Evolutionary conservation across 306 rosid genomes (phyloP), one percentile per base, ranked within the genome.

Genomic region (Alnus glutinosa): DNA sequence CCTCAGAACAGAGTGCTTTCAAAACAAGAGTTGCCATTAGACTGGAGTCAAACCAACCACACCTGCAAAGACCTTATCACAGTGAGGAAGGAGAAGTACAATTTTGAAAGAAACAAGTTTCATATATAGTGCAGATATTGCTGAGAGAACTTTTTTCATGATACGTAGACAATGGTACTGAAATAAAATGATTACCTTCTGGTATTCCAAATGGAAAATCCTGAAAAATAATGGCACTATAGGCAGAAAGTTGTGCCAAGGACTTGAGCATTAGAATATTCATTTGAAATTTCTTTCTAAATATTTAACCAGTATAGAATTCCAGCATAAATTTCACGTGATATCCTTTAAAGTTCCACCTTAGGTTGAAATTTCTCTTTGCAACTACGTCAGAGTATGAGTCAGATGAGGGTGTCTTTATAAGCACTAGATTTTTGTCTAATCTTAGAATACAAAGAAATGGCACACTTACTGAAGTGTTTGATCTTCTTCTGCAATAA

Each of bases 1-100:
- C 67, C 55, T 75, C 74, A 79, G 55, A 61, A 75, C 78, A 13
- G 75, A 57, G 71, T 63, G 79, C 75, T 80, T 19, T 83, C 11
- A 9, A 75, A 66, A 69, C 80, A 46, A 55, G 49, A 15, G 54
- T 42, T 47, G 73, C 46, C 61, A 69, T 84, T 73, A 92, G 73
- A 85, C 46, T 2, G 94, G 97, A 23, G 97, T 93, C 87, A 89
- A 75, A 59, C 97, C 97, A 78, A 90, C 91, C 42, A 89, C 97
- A 15, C 94, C 97, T 92, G 86, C 83, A 80, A 51, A 55, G 52
- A 72, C 75, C 11, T 49, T 55, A 71, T 46, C 52, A 78, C 0
- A 69, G 23, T 63, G 49, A 39, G 68, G 8, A 46, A 48, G 8
- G 46, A 4, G 7, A 69, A 81, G 18, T 39, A 18, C 66, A 62